phyloP scores from a whole-genome alignment of 2,329 filamentous ascomycete species.

The Mollisiaceae sp. region DNA sequence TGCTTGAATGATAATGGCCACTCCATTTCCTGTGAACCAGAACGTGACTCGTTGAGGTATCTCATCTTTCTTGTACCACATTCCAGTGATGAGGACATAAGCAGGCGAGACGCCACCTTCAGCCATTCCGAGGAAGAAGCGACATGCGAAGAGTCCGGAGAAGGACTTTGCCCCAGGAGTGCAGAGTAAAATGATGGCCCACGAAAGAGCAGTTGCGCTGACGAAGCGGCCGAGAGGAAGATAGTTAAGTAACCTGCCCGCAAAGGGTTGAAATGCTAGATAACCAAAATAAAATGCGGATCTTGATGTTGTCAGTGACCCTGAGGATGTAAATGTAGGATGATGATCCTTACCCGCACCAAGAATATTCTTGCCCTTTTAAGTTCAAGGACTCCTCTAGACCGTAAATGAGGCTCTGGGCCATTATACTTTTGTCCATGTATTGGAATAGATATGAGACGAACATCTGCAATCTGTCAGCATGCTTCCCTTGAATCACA shows the following conservation, averaged over 20 bases:
- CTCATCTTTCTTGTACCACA: constrained; percentile 14
- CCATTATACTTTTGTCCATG: constrained; percentile 13
- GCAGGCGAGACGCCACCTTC: constrained; percentile 2
- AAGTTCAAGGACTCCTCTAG: background rate
- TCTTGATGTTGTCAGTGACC: background rate
- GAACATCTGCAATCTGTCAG: constrained; percentile 5
- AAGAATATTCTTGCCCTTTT: constrained; percentile 6
- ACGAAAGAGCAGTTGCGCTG: constrained; percentile 1
- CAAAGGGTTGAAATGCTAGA: constrained; percentile 6
- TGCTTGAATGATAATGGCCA: constrained; percentile 7
- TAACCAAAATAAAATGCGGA: constrained; percentile 9
- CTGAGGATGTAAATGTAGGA: background rate
- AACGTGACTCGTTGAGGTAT: constrained; percentile 12
- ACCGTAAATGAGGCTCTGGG: constrained; percentile 7
- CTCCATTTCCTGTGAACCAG: constrained; percentile 8
- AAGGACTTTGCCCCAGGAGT: constrained; percentile 9
- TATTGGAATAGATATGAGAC: constrained; percentile 7
- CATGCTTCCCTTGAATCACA: background rate
- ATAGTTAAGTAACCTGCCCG: constrained; percentile 4
- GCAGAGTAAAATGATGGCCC: constrained; percentile 3
- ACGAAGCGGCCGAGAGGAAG: constrained; percentile 11
- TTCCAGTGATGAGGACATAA: constrained; percentile 9
- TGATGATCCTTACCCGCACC: constrained; percentile 1
- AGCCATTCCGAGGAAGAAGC: constrained; percentile 11
- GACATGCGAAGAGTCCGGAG: constrained; percentile 6